These are phyloP conservation scores for Colletotrichum somersetense DNA, from an alignment of 2,329 filamentous ascomycete species.

Conservation along the genomic window DNA sequence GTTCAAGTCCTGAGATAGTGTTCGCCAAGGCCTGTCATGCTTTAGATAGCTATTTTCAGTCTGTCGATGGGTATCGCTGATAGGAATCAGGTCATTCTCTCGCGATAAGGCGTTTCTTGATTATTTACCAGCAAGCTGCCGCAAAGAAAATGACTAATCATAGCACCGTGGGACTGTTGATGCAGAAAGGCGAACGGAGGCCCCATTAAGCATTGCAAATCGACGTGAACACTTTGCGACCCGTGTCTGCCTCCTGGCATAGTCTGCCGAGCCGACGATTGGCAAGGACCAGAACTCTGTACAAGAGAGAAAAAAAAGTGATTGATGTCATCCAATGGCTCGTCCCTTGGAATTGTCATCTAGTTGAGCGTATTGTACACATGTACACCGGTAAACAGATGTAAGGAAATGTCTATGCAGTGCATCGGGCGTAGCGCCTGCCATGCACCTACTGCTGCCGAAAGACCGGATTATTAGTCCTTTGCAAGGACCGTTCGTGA, in stretches of 20 bases:
- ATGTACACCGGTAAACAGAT: constrained; percentile 62
- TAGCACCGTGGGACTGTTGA: neutral
- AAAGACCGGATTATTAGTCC: constrained; percentile 41
- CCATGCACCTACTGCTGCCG: constrained; percentile 45
- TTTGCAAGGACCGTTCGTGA: constrained; percentile 25
- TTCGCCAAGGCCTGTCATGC: neutral
- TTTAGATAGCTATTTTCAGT: neutral
- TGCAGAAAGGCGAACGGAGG: too few species aligned
- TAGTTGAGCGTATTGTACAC: constrained; percentile 68
- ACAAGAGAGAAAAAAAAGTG: constrained; percentile 2
- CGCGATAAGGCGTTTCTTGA: too few species aligned
- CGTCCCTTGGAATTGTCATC: constrained; percentile 51
- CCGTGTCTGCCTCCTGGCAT: neutral
- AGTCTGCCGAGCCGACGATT: neutral
- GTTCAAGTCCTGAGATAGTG: too few species aligned
- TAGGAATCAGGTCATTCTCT: neutral
- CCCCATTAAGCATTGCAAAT: neutral
- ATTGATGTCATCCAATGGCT: constrained; percentile 41
- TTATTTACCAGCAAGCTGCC: neutral
- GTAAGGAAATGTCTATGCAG: constrained; percentile 65
- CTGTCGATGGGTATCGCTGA: neutral
- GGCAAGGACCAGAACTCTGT: too few species aligned
- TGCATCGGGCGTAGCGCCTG: constrained; percentile 56
- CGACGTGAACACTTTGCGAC: neutral
- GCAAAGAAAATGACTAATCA: neutral